Conservation (phyloP, 2,329 filamentous ascomycete genomes). For the Penicillium frequentans region DNA sequence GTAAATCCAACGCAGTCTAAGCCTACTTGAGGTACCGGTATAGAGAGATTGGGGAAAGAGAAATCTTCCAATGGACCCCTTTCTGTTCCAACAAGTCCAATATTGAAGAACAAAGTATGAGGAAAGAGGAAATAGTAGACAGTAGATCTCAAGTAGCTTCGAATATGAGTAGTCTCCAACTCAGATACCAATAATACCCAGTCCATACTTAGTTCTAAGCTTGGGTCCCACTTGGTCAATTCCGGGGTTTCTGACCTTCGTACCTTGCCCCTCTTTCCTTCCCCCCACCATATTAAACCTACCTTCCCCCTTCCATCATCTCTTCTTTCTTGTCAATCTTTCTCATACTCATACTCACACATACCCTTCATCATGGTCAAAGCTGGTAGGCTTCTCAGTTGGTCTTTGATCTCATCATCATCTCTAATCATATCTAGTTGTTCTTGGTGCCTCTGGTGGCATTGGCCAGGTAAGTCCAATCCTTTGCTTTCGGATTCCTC, state of each 20-base stretch:
- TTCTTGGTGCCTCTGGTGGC: slow-evolving; percentile 95
- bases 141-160: no score
- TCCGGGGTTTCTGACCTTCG: slow-evolving; percentile 6
- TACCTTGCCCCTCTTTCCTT: slow-evolving; percentile 3
- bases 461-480: slow-evolving; percentile 80
- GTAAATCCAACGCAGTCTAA: not conserved
- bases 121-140: no score
- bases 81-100: not conserved
- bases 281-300: slow-evolving; percentile 1
- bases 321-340: not conserved
- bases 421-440: slow-evolving; percentile 49
- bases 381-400: slow-evolving; percentile 35
- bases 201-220: not conserved
- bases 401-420: not conserved
- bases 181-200: not conserved
- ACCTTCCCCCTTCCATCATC: slow-evolving; percentile 1
- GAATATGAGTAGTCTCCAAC: no score
- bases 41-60: not conserved
- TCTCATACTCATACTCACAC: slow-evolving; percentile 7
- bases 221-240: slow-evolving; percentile 1
- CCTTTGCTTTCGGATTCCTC: slow-evolving; percentile 3
- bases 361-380: slow-evolving; percentile 47
- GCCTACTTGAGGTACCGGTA: slow-evolving; percentile 1
- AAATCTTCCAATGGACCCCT: not conserved
- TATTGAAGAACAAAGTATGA: no score